A percentile compares a stretch with the other conserved stretches of the same genome.
Conservation (phyloP, 2,329 filamentous ascomycete species). For the Fusarium algeriense region DNA sequence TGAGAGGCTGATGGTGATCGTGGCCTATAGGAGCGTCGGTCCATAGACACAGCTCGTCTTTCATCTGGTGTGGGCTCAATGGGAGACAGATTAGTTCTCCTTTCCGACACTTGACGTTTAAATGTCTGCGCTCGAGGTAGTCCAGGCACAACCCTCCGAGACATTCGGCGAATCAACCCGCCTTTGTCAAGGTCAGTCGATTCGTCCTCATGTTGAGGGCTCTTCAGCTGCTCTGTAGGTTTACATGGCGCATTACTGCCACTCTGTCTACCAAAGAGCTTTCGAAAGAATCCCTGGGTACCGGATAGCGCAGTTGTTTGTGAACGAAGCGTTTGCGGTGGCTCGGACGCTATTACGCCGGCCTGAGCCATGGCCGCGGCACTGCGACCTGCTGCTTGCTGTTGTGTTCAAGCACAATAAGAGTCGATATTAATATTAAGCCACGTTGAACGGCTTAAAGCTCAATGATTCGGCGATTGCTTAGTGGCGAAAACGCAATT, state of each 20-base stretch:
- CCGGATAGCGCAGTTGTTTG: conserved; percentile 44
- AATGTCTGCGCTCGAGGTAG: conserved; percentile 83
- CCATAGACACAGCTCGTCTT: conserved; percentile 78
- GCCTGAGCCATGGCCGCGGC: conserved; percentile 51
- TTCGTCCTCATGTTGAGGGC: conserved; percentile 51
- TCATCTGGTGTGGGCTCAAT: conserved; percentile 73
- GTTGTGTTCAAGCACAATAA: conserved; percentile 17
- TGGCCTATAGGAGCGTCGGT: conserved; percentile 60
- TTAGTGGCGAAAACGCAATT: conserved; percentile 27
- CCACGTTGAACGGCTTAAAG: conserved; percentile 23
- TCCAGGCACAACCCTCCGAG: conserved; percentile 78
- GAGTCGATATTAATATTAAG: conserved; percentile 13
- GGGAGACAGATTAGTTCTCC: conserved; percentile 77
- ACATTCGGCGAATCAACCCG: conserved; percentile 58
- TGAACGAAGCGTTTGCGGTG: conserved; percentile 42
- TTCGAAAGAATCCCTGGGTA: conserved; percentile 47
- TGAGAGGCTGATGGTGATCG: conserved; percentile 41
- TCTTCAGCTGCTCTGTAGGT: conserved; percentile 27
- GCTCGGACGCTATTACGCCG: conserved; percentile 47
- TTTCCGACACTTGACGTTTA: conserved; percentile 85
- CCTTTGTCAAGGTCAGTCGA: conserved; percentile 49
- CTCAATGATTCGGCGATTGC: conserved; percentile 19
- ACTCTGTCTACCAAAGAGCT: conserved; percentile 46
- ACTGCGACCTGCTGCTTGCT: conserved; percentile 30
- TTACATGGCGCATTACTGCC: conserved; percentile 22